Evolutionary conservation across 2,329 filamentous ascomycete species (phyloP), one percentile per base, ranked within the genome.

Genomic region (Xylariaceae sp.): DNA sequence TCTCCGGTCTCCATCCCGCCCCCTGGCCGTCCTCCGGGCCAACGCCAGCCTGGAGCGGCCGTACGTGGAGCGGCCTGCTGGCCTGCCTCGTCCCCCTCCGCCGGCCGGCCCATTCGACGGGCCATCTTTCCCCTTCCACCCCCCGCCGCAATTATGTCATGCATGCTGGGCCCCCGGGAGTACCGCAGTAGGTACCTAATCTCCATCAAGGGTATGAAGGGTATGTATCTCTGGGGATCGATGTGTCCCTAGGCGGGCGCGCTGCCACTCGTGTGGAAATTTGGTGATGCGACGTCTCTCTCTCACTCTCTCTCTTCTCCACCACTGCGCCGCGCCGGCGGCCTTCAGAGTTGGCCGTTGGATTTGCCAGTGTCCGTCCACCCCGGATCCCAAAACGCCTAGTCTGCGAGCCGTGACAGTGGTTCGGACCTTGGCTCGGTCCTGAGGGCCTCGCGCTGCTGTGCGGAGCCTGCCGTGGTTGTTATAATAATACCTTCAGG

Each of bases 141-240:
- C 51, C 46, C 46, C 38, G 43, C 45, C 39, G 46, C 42, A 63
- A 64, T 65, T 65, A 65, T 66, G 61, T 63, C 62, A 65, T 64
- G 62, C 60, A 51, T 46, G 43, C 57, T 56, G 52, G 52, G 46
- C 47, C 39, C 51, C 52, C 47, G 46, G 42, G 46, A 26, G 12
- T n/a, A n/a, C n/a, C n/a, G n/a, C n/a, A n/a, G n/a, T n/a, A n/a
- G n/a, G n/a, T n/a, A n/a, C n/a, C n/a, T 46, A 52, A 58, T 59
- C 51, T 43, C 51, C 54, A 36, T 42, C 14, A 35, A 38, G 38
- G 44, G 32, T 40, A 43, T 43, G 15, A 26, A 23, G 8, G 24
- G 24, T 26, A 26, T 26, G 12, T 26, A 11, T 26, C 5, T 12
- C 24, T n/a, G n/a, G n/a, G n/a, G n/a, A n/a, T n/a, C n/a, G n/a